A percentile compares a stretch with the other conserved stretches of the same genome.
Evolutionary conservation across 768 basidiomycete genomes (phyloP).

Genomic region (Naematelia aurantialba): DNA sequence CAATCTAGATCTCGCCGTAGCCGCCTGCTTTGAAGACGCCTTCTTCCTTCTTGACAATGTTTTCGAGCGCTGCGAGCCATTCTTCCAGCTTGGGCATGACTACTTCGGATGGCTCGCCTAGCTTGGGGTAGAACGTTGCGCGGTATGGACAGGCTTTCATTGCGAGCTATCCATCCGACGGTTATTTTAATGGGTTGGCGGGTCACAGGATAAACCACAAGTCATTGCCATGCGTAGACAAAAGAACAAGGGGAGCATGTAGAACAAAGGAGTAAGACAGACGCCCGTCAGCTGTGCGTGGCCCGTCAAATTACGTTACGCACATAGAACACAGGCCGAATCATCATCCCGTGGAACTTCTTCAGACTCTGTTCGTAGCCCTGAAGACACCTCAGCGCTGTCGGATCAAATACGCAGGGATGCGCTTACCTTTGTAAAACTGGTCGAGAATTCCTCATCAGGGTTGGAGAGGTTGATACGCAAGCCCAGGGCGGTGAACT

Average conservation of each 20-base stretch:
- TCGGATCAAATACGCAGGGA: not conserved
- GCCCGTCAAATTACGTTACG: conserved; percentile 32
- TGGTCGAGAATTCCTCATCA: conserved; percentile 62
- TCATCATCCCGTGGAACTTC: conserved; percentile 65
- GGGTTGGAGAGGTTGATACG: conserved; percentile 66
- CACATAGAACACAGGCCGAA: conserved; percentile 59
- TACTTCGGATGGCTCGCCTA: conserved; percentile 55
- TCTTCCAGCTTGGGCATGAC: conserved; percentile 56
- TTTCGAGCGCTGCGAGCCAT: conserved; percentile 59
- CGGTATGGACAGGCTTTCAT: conserved; percentile 68
- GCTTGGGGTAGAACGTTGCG: conserved; percentile 59
- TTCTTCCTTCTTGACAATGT: conserved; percentile 56
- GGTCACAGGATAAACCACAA: no score
- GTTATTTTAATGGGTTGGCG: no score
- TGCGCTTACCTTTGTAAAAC: conserved; percentile 60
- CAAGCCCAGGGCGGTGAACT: conserved; percentile 68
- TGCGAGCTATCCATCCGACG: conserved; percentile 59
- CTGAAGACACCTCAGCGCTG: no score
- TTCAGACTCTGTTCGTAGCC: conserved; percentile 80
- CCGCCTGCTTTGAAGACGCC: conserved; percentile 51
- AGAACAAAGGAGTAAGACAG: not conserved
- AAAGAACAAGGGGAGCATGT: not conserved
- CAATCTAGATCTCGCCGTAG: conserved; percentile 36
- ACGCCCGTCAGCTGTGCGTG: not conserved
- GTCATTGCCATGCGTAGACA: no score